These are phyloP conservation scores for Lunularia cruciata DNA, from an alignment of 225 moss, liverwort and hornwort species.

Conservation along the genomic window DNA sequence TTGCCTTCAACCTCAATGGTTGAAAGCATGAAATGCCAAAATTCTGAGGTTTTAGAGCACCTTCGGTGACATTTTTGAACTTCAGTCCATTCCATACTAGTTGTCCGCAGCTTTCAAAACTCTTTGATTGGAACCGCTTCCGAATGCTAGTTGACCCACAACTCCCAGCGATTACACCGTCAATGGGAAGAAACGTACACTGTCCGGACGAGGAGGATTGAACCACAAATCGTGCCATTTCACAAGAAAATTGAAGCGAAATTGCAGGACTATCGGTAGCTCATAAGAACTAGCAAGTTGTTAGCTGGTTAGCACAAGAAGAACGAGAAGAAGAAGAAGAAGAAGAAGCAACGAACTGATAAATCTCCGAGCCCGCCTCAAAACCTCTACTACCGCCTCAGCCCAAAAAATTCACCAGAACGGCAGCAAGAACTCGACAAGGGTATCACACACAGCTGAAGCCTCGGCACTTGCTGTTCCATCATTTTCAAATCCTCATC, in stretches of 20 bases:
- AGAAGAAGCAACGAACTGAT: neutral
- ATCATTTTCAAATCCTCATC: neutral
- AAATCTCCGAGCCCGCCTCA: neutral
- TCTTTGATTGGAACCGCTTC: neutral
- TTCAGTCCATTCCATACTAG: neutral
- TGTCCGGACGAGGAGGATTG: neutral
- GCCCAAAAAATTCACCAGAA: slow-evolving; percentile 21
- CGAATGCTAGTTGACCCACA: neutral
- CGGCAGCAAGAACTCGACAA: slow-evolving; percentile 10
- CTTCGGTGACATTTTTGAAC: neutral
- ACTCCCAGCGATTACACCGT: neutral
- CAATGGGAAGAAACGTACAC: neutral
- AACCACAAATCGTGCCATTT: slow-evolving; percentile 17
- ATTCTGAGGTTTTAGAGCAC: neutral
- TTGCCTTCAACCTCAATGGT: neutral
- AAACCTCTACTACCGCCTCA: slow-evolving; percentile 2
- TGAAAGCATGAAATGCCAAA: neutral
- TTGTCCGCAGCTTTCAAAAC: neutral
- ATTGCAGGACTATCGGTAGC: neutral
- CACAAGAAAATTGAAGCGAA: neutral
- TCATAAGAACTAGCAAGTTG: neutral
- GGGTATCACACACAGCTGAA: slow-evolving; percentile 8
- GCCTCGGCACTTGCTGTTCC: neutral
- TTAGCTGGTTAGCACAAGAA: neutral
- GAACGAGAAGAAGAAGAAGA: neutral